These are phyloP conservation scores for Alternaria sp. DNA, from an alignment of 2,329 filamentous ascomycete genomes.

Conservation along the genomic window DNA sequence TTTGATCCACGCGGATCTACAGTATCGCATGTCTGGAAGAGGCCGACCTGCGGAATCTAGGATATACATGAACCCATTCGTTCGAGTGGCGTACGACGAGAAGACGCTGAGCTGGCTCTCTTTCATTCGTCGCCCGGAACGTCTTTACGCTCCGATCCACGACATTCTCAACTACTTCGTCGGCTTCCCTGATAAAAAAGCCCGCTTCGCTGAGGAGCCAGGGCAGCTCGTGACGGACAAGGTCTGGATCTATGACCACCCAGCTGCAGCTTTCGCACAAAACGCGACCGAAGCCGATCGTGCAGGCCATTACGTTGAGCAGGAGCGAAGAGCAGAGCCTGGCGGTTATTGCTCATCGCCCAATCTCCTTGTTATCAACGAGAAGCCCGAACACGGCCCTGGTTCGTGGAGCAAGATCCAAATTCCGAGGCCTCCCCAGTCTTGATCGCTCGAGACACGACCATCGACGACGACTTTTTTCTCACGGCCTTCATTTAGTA, in stretches of 20 bases:
- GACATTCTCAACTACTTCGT: constrained; percentile 62
- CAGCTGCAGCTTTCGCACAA: constrained; percentile 25
- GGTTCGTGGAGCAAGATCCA: constrained; percentile 43
- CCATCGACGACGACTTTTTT: constrained; percentile 4
- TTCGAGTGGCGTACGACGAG: constrained; percentile 72
- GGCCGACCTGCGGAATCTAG: constrained; percentile 56
- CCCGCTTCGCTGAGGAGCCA: constrained; percentile 64
- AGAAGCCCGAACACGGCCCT: constrained; percentile 38
- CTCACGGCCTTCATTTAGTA: constrained; percentile 19
- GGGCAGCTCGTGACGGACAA: constrained; percentile 62
- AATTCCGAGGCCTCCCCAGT: constrained; percentile 27
- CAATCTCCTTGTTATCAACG: constrained; percentile 58
- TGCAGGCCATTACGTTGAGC: constrained; percentile 42
- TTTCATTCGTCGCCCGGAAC: constrained; percentile 68
- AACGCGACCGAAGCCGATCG: constrained; percentile 35
- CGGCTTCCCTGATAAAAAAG: constrained; percentile 65
- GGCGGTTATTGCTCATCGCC: constrained; percentile 64
- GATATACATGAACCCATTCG: constrained; percentile 77
- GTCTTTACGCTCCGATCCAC: constrained; percentile 67
- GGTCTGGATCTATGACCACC: constrained; percentile 56
- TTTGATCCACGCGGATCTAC: constrained; percentile 55
- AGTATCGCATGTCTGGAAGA: constrained; percentile 44
- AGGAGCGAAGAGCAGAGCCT: constrained; percentile 54
- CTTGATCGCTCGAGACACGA: constrained; percentile 9
- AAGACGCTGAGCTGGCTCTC: constrained; percentile 64